Percentiles rank a stretch among this genome's conserved stretches.
Evolutionary conservation across 805 yeast species (phyloP).

Genomic region (Saturnispora mendoncae): DNA sequence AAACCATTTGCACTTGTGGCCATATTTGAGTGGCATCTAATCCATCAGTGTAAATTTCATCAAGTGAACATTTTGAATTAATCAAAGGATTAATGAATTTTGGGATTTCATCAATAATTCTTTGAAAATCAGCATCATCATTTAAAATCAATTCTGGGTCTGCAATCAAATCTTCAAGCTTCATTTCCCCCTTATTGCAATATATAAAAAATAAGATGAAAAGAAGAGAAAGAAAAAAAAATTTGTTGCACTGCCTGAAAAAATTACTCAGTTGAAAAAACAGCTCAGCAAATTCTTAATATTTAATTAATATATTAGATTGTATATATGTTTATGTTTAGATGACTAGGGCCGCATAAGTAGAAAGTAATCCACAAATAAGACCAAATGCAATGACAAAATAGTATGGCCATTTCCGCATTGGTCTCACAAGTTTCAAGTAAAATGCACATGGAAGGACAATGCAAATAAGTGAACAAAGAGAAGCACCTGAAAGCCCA

Average conservation of each 20-base stretch:
- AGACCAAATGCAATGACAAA: constrained; percentile 39
- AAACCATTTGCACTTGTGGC: constrained; percentile 82
- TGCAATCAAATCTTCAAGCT: constrained; percentile 5
- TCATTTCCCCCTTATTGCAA: background rate
- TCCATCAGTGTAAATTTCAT: constrained; percentile 77
- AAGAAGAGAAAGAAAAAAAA: background rate
- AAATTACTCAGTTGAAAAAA: background rate
- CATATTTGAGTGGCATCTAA: constrained; percentile 85
- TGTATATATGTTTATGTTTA: background rate
- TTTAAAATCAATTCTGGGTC: constrained; percentile 12
- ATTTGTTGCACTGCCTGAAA: constrained; percentile 7
- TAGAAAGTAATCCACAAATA: constrained; percentile 48
- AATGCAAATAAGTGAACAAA: constrained; percentile 73
- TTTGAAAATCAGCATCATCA: constrained; percentile 8
- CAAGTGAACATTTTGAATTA: constrained; percentile 47
- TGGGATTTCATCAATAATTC: constrained; percentile 12
- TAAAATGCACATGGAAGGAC: constrained; percentile 75
- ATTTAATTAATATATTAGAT: background rate
- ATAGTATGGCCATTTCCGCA: constrained; percentile 34
- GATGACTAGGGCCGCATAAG: constrained; percentile 40
- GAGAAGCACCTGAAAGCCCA: constrained; percentile 76
- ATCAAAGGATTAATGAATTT: constrained; percentile 17
- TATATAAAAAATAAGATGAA: background rate
- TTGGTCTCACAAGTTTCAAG: constrained; percentile 46
- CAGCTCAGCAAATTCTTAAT: constrained; percentile 4